Conservation (phyloP, 257 asterid species). For the Hygrophila difformis region DNA sequence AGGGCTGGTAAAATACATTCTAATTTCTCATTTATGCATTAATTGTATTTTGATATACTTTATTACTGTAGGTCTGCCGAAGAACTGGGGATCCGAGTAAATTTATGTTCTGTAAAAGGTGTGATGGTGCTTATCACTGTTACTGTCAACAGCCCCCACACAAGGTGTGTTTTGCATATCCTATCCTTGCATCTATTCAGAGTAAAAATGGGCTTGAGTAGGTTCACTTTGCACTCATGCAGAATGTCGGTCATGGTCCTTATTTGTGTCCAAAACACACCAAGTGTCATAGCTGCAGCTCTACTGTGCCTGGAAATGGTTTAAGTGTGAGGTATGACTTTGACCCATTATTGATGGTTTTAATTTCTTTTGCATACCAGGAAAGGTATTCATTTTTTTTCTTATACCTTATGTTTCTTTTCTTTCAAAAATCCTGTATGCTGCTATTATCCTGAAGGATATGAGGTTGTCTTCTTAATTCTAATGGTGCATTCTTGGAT, state of each 20-base stretch:
- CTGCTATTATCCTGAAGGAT: not conserved
- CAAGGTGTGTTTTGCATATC: constrained; percentile 47
- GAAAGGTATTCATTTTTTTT: not conserved
- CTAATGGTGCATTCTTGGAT: too few species aligned
- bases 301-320: constrained; percentile 95
- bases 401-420: too few species aligned
- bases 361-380: not conserved
- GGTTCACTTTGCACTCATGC: constrained; percentile 26
- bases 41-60: constrained; percentile 8
- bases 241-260: constrained; percentile 90
- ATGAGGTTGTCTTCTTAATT: too few species aligned
- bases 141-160: constrained; percentile 98
- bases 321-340: constrained; percentile 69
- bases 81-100: constrained; percentile 91
- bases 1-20: not conserved
- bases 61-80: constrained; percentile 54
- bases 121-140: constrained; percentile 90
- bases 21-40: not conserved
- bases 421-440: not conserved
- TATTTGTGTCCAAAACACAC: constrained; percentile 96
- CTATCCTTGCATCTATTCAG: not conserved
- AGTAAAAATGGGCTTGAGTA: constrained; percentile 14
- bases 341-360: constrained; percentile 7
- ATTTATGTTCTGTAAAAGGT: constrained; percentile 94
- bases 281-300: constrained; percentile 86